Percentiles rank a stretch among this genome's conserved stretches.
phyloP scores from a whole-genome alignment of 495 filamentous ascomycete species.

The Parmelia sp. region DNA sequence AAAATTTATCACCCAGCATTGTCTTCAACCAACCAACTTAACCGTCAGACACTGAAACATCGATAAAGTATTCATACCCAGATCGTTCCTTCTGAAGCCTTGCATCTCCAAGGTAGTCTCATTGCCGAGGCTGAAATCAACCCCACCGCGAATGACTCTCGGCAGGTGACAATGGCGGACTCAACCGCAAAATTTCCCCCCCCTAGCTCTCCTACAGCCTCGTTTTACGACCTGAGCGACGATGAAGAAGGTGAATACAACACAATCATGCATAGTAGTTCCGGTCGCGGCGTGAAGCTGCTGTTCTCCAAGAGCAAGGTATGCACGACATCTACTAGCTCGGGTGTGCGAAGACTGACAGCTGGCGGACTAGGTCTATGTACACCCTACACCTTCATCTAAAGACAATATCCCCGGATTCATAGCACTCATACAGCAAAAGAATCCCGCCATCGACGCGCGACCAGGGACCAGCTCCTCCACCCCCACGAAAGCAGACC shows the following conservation, averaged over 20 bases:
- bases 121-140: neutral
- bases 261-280: slow-evolving; percentile 78
- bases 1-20: neutral
- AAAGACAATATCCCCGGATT: slow-evolving; percentile 98
- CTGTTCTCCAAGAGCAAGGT: slow-evolving; percentile 96
- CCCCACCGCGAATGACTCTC: slow-evolving; percentile 15
- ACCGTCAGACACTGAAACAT: neutral
- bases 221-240: slow-evolving; percentile 95
- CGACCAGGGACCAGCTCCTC: slow-evolving; percentile 33
- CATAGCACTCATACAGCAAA: slow-evolving; percentile 90
- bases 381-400: slow-evolving; percentile 89
- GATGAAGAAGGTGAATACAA: slow-evolving; percentile 94
- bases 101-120: neutral
- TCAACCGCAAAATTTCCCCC: slow-evolving; percentile 28
- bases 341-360: slow-evolving; percentile 25
- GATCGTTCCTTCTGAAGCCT: neutral
- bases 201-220: slow-evolving; percentile 68
- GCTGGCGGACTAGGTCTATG: slow-evolving; percentile 62
- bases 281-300: slow-evolving; percentile 86
- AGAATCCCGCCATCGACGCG: slow-evolving; percentile 43
- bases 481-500: slow-evolving; percentile 42
- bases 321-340: slow-evolving; percentile 21
- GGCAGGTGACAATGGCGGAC: slow-evolving; percentile 22
- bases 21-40: neutral
- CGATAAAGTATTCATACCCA: neutral